Evolutionary conservation across 2,329 filamentous ascomycete species (phyloP).

Genomic region (Apiospora sp.): DNA sequence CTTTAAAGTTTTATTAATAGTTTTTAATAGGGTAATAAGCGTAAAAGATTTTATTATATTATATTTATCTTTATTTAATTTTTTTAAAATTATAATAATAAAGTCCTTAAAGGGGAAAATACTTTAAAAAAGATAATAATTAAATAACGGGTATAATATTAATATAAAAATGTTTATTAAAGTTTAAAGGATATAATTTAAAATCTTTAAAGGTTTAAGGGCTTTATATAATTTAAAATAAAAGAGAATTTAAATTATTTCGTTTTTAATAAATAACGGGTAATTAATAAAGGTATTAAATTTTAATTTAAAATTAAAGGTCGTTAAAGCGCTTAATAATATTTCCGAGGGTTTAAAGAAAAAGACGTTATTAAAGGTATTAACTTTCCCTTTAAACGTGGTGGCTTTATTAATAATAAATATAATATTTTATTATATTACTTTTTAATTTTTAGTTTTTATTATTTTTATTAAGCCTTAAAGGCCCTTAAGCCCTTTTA

Average conservation of each 20-base stretch:
- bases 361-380: neutral
- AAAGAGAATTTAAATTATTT: neutral
- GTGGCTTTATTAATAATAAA: neutral
- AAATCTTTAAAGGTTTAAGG: no score
- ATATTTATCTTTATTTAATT: neutral
- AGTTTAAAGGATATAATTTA: no score
- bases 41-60: no score
- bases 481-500: neutral
- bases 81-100: neutral
- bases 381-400: neutral
- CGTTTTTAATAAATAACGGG: neutral
- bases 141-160: neutral
- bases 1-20: no score
- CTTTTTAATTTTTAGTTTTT: neutral
- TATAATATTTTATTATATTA: neutral
- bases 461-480: no score
- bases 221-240: neutral
- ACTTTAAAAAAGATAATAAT: neutral
- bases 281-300: neutral
- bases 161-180: no score
- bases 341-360: neutral
- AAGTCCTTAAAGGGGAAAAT: neutral
- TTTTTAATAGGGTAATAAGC: no score
- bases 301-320: neutral
- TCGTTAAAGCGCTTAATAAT: neutral